A percentile compares a stretch with the other conserved stretches of the same genome.
Evolutionary conservation across 306 rosid genomes (phyloP).

Genomic region (Castanea crenata): DNA sequence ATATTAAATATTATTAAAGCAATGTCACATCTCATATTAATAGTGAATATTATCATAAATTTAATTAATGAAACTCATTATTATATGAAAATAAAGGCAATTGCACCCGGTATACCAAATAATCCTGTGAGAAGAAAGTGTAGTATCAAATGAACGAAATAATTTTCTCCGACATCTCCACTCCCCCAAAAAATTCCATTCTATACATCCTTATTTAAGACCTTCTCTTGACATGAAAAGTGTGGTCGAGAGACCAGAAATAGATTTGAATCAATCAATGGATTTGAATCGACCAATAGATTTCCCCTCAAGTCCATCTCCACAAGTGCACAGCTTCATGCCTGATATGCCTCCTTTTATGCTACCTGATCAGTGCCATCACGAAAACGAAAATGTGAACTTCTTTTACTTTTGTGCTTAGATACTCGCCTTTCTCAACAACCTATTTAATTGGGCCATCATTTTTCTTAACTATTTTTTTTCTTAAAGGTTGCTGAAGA

Average conservation of each 20-base stretch:
- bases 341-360: not conserved
- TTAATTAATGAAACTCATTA: no score
- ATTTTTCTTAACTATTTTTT: not conserved
- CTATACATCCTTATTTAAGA: not conserved
- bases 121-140: no score
- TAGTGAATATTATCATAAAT: no score
- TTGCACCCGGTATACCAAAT: no score
- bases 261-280: slow-evolving; percentile 12
- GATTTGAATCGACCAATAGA: slow-evolving; percentile 3
- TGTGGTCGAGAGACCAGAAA: not conserved
- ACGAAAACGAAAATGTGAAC: slow-evolving; percentile 1
- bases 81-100: no score
- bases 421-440: not conserved
- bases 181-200: no score
- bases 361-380: not conserved
- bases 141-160: no score
- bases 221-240: not conserved
- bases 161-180: no score
- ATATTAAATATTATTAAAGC: no score
- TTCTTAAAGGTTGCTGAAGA: not conserved
- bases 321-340: not conserved
- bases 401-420: not conserved
- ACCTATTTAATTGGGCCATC: not conserved
- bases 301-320: slow-evolving; percentile 9
- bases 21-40: no score